Percentiles rank a stretch among this genome's conserved stretches.
phyloP scores from a whole-genome alignment of 2,329 filamentous ascomycete genomes.

The Xylariaceae sp. region DNA sequence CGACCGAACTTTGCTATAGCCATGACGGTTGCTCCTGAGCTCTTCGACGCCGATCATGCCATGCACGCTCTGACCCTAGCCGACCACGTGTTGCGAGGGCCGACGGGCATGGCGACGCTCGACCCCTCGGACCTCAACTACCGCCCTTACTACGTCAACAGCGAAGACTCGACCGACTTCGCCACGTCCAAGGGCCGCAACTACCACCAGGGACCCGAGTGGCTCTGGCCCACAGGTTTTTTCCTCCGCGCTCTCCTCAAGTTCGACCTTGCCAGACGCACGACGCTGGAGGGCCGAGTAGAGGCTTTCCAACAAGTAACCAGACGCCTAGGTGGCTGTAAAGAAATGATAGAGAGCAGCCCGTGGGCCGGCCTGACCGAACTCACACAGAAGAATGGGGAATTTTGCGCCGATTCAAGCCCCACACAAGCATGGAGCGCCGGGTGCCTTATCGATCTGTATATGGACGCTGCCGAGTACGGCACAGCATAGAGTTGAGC shows the following conservation, averaged over 20 bases:
- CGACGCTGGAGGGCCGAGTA: constrained; percentile 57
- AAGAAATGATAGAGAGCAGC: constrained; percentile 72
- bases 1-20: constrained; percentile 91
- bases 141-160: constrained; percentile 89
- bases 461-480: constrained; percentile 73
- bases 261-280: constrained; percentile 75
- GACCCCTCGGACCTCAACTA: constrained; percentile 92
- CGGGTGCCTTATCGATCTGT: constrained; percentile 88
- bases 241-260: constrained; percentile 87
- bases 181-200: constrained; percentile 90
- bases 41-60: constrained; percentile 77
- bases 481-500: constrained; percentile 18
- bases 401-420: constrained; percentile 79
- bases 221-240: constrained; percentile 96
- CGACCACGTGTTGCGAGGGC: constrained; percentile 74
- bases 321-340: constrained; percentile 72
- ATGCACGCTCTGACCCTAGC: constrained; percentile 73
- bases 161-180: constrained; percentile 87
- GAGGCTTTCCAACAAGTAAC: constrained; percentile 97
- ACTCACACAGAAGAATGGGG: constrained; percentile 84
- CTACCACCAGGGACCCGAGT: constrained; percentile 97
- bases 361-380: constrained; percentile 90
- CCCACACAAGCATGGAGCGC: constrained; percentile 97
- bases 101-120: constrained; percentile 90
- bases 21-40: constrained; percentile 85